A percentile compares a stretch with the other conserved stretches of the same genome.
These are phyloP conservation scores for Cucumis cinereus DNA, from an alignment of 306 rosid genomes.

Conservation along the genomic window DNA sequence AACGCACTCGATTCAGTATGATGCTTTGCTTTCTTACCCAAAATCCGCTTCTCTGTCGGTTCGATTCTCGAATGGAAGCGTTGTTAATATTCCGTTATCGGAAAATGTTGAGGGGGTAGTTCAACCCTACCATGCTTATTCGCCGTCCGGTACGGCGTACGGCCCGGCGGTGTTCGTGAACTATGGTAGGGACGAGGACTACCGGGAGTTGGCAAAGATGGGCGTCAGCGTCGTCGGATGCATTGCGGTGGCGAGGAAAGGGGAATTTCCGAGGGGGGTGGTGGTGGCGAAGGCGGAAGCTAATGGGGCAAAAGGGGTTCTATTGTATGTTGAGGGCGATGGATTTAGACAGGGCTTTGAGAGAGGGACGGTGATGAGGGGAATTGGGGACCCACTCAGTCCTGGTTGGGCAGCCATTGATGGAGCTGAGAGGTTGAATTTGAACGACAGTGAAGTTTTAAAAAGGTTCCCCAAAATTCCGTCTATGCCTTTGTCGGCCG, in stretches of 20 bases:
- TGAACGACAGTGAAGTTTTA: conserved; percentile 51
- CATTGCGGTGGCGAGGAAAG: conserved; percentile 50
- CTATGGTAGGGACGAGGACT: conserved; percentile 61
- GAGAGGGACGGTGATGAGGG: conserved; percentile 81
- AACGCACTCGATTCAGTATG: conserved; percentile 36
- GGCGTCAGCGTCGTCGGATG: conserved; percentile 64
- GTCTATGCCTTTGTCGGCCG: conserved; percentile 64
- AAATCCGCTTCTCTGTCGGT: conserved; percentile 41
- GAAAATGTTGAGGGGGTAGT: conserved; percentile 32
- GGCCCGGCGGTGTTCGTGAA: conserved; percentile 57
- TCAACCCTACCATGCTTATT: conserved; percentile 74
- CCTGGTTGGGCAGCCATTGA: conserved; percentile 86
- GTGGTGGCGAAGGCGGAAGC: conserved; percentile 59
- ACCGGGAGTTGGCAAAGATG: conserved; percentile 21
- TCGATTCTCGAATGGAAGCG: conserved; percentile 34
- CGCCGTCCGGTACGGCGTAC: conserved; percentile 64
- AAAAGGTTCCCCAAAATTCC: conserved; percentile 81
- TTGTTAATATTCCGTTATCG: conserved; percentile 15
- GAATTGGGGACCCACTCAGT: conserved; percentile 83
- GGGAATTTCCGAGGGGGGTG: conserved; percentile 38
- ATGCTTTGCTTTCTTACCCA: conserved; percentile 65
- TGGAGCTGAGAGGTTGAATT: conserved; percentile 53
- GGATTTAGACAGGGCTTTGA: conserved; percentile 63
- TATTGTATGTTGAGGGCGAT: conserved; percentile 34
- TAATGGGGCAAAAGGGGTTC: conserved; percentile 62